Conservation (phyloP, 2,329 filamentous ascomycete species). For the Chrysoporthe puriensis region DNA sequence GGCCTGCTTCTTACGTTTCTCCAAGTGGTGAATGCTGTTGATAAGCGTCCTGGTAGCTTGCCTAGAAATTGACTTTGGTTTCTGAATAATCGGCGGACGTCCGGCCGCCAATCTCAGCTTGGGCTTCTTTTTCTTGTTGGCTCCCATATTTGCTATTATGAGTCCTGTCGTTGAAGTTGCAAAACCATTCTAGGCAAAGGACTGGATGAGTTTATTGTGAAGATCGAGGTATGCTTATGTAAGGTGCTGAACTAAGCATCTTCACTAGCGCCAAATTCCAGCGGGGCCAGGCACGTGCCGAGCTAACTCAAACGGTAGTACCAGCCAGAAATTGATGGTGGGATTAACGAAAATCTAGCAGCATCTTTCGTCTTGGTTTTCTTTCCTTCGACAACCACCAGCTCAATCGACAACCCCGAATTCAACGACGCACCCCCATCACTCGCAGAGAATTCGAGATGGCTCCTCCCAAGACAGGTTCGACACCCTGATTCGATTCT, state of each 20-base stretch:
- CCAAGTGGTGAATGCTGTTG: conserved; percentile 66
- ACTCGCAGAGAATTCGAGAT: conserved; percentile 30
- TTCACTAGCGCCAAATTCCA: neutral
- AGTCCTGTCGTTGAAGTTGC: neutral
- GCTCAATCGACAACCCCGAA: conserved; percentile 26
- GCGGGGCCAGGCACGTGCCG: neutral
- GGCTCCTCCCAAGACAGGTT: conserved; percentile 30
- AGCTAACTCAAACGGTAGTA: neutral
- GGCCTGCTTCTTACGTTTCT: conserved; percentile 65
- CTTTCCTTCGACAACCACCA: conserved; percentile 16
- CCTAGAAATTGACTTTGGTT: conserved; percentile 62
- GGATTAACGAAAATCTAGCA: neutral
- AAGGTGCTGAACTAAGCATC: neutral
- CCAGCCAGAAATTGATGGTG: neutral
- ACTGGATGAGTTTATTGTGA: neutral
- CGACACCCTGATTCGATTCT: conserved; percentile 26
- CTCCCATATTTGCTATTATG: conserved; percentile 45
- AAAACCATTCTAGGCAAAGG: neutral
- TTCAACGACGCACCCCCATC: conserved; percentile 27
- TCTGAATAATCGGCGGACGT: conserved; percentile 59
- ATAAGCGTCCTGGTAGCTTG: conserved; percentile 68
- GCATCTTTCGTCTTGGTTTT: neutral
- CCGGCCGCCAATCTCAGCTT: conserved; percentile 51
- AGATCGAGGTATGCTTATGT: conserved; percentile 7
- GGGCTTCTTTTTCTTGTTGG: conserved; percentile 47